Base-by-base conservation (phyloP, 2,329 filamentous ascomycete species). In the Monosporascus sp. region DNA sequence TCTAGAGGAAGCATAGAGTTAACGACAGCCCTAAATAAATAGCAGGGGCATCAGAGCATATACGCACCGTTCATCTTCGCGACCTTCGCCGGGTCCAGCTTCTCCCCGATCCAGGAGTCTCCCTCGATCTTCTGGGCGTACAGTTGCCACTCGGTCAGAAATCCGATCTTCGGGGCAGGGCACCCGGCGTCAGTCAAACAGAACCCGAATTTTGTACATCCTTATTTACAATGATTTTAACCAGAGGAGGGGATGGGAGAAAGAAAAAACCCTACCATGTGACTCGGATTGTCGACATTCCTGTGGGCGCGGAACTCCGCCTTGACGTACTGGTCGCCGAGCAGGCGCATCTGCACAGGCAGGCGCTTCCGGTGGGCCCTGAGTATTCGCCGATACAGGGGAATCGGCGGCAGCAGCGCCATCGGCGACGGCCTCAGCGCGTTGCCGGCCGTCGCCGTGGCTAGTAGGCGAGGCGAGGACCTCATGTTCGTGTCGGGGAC, bases 41-140 rank as follows among this genome's bases (percentile, higher is more conserved):
- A 41, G 11, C 2, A 18, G 48, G 45, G 47, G 11, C 15, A 36
- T 45, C 34, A 24, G 31, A 47, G 39, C 18, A 38, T 47, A 18
- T 25, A 75, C 85, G 62, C 70, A 95, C 91, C 92, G 69, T 89
- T 97, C 90, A 97, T 89, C 72, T 96, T 97, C 55, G 90, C 86
- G 52, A 97, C 76, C 72, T 96, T 96, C 1, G 74, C 77, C 61
- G 83, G 82, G 58, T 97, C 93, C 68, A 97, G 79, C 68, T 86
- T 93, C 58, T 90, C 89, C 1, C 87, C 93, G 54, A 81, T 78
- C 94, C 94, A 97, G 0, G 79, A 70, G 50, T 96, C 87, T 0
- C 92, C 93, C 66, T 97, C 93, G 17, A 99, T 74, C 67, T 90
- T 86, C 68, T 99, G 93, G 2, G 91, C 92, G 67, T 97, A 99